phyloP scores from a whole-genome alignment of 2,329 filamentous ascomycete species.

The Grosmannia clavigera region DNA sequence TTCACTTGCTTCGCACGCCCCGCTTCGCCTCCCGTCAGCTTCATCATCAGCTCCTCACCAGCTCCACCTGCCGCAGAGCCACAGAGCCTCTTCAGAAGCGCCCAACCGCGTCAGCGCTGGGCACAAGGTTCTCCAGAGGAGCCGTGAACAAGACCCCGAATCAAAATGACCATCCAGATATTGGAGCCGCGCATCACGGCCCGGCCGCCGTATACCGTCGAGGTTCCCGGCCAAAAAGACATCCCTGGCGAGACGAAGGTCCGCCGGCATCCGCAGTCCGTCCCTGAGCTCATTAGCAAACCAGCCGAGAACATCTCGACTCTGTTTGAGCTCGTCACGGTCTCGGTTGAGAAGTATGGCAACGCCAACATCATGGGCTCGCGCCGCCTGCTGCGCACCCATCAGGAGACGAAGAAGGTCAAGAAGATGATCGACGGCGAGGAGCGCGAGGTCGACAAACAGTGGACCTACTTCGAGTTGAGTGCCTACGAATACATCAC shows the following conservation, averaged over 20 bases:
- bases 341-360: constrained; percentile 52
- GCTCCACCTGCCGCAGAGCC: not conserved
- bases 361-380: constrained; percentile 55
- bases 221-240: constrained; percentile 50
- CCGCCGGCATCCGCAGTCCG: constrained; percentile 50
- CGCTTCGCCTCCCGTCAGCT: not conserved
- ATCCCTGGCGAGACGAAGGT: constrained; percentile 64
- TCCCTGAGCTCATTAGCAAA: constrained; percentile 47
- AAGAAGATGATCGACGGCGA: constrained; percentile 78
- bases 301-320: constrained; percentile 57
- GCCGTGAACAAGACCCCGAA: not conserved
- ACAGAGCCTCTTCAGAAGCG: not conserved
- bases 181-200: constrained; percentile 37
- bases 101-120: not conserved
- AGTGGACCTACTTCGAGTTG: constrained; percentile 81
- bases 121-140: not conserved
- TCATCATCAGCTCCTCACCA: not conserved
- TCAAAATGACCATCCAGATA: constrained; percentile 9
- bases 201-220: constrained; percentile 55
- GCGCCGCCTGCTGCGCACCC: constrained; percentile 61
- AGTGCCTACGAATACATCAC: constrained; percentile 65
- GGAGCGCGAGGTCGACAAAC: constrained; percentile 68
- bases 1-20: not conserved
- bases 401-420: constrained; percentile 76
- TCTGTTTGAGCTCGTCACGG: constrained; percentile 61